Base-by-base conservation (phyloP, 176 grass and related monocot species). In the Zea luxurians region DNA sequence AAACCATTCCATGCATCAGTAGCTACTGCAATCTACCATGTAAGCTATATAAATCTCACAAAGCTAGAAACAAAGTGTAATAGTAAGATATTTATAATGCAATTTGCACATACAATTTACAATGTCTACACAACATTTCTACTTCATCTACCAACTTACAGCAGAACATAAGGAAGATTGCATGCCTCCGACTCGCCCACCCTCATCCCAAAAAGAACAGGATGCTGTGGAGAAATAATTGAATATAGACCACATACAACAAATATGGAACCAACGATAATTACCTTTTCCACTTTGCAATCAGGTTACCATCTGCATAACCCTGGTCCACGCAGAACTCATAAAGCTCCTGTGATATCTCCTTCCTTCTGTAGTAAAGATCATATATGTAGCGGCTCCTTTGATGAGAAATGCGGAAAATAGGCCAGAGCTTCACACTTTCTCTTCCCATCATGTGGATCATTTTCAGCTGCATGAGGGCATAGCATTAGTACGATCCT, bases 241-340 rank as follows among this genome's bases (percentile, higher is more conserved):
- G 37, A 57, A 13, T 11, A 37, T 48, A 60, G 16, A 35, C 6
- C 57, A 9, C 15, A 79, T 8, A 74, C 27, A 36, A 38, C 13
- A 62, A 37, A 36, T 13, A 61, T n/a, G 3, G 13, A 13, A n/a
- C 2, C 0, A 81, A 37, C 34, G 21, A 55, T 40, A 57, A n/a
- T 16, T 81, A 93, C 87, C 84, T 93, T 97, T 97, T 93, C 91
- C 94, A 93, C 66, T 97, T 97, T 82, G 89, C 94, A 1, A 27
- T 27, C 27, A 27, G 27, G 27, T 27, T 27, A 27, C 1, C 0
- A 1, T 27, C 27, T 27, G 1, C 27, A 27, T 27, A 27, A 27
- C 27, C 27, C 27, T 27, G 27, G 27, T 27, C 27, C 27, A 27
- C 0, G 27, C 1, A 27, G 27, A 27, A 27, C 27, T 27, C 27